phyloP scores from a whole-genome alignment of 345 rosid genomes.

The Aquilaria sinensis region DNA sequence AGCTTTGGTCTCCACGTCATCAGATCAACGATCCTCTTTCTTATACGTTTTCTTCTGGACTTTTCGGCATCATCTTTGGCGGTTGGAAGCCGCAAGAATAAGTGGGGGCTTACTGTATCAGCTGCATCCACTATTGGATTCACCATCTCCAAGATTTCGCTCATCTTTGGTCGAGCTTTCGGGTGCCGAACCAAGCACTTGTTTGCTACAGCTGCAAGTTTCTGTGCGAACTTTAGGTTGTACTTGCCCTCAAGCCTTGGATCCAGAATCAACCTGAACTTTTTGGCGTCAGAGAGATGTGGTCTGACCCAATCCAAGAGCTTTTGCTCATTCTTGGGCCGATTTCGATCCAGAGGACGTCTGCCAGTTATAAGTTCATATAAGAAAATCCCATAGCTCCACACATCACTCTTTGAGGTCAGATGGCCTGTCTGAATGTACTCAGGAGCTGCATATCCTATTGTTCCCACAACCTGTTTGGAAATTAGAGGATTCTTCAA shows the following conservation, averaged over 20 bases:
- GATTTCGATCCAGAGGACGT: constrained; percentile 71
- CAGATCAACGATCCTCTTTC: constrained; percentile 43
- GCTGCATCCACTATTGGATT: constrained; percentile 44
- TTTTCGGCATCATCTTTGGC: constrained; percentile 26
- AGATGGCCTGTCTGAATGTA: constrained; percentile 84
- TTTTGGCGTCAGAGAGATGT: constrained; percentile 58
- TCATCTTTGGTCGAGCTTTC: constrained; percentile 71
- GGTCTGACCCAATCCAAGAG: constrained; percentile 93
- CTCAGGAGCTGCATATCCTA: constrained; percentile 96
- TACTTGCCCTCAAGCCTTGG: constrained; percentile 79
- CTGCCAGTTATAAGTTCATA: constrained; percentile 93
- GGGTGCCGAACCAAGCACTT: constrained; percentile 65
- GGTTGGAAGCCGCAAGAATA: constrained; percentile 25
- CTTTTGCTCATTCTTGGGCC: constrained; percentile 80
- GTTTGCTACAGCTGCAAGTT: constrained; percentile 78
- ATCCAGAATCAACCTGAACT: constrained; percentile 69
- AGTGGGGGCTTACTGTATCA: constrained; percentile 30
- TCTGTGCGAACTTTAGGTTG: constrained; percentile 52
- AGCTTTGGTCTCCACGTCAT: constrained; percentile 48
- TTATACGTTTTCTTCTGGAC: constrained; percentile 38
- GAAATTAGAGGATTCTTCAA: constrained; percentile 2
- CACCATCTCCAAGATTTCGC: constrained; percentile 69
- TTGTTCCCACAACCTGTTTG: constrained; percentile 80
- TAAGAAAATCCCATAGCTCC: constrained; percentile 87
- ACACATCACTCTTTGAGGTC: constrained; percentile 75